These are phyloP conservation scores for Candida morakotiae DNA, from an alignment of 805 yeast species.

Conservation along the genomic window DNA sequence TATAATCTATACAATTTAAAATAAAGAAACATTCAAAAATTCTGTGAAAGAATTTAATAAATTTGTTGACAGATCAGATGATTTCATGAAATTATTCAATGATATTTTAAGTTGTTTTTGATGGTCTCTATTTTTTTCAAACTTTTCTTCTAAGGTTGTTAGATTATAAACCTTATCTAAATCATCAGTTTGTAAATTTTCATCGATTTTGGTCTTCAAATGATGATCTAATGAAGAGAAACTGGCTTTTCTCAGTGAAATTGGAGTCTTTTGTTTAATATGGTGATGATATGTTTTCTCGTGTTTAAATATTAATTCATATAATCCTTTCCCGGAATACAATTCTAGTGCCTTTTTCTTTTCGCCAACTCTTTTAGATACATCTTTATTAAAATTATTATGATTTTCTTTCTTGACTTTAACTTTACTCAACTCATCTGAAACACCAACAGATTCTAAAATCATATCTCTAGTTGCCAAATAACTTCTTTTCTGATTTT, in stretches of 20 bases:
- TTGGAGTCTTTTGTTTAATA: neutral
- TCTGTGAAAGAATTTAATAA: constrained; percentile 2
- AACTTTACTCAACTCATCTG: neutral
- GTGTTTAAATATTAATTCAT: constrained; percentile 5
- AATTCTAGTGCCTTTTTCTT: neutral
- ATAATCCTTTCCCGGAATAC: constrained; percentile 5
- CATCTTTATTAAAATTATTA: neutral
- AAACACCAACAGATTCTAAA: neutral
- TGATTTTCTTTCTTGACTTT: neutral
- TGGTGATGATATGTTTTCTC: constrained; percentile 6
- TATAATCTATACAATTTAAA: neutral
- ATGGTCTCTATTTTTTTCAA: neutral
- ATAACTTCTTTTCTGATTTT: neutral
- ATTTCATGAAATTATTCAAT: neutral
- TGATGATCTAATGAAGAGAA: too few species aligned
- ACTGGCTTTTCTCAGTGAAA: too few species aligned
- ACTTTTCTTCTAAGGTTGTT: neutral
- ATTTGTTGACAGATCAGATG: neutral
- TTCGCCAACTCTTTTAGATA: neutral
- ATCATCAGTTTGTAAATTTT: constrained; percentile 3
- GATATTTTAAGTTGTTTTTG: constrained; percentile 1
- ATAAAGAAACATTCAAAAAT: constrained; percentile 2
- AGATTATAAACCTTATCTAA: neutral
- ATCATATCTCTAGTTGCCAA: constrained; percentile 1
- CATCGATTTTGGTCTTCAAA: neutral